Base-by-base conservation (phyloP, 2,329 filamentous ascomycete species). In the Fusarium napiforme region DNA sequence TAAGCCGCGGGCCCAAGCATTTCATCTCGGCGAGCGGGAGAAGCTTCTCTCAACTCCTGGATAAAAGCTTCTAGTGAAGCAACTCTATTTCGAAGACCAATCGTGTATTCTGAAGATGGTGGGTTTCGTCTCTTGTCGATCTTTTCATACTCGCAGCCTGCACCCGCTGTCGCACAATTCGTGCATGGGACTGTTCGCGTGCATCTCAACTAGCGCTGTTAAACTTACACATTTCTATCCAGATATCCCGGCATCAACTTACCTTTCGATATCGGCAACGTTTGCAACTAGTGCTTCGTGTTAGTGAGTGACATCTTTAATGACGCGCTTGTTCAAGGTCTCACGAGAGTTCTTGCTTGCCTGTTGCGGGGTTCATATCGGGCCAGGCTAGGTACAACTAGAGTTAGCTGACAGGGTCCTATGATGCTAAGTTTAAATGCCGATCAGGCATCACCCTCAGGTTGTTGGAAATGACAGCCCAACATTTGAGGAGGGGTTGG, bases 251-350 rank as follows among this genome's bases (percentile, higher is more conserved):
- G 1, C 15, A 14, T 34, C 0, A 32, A 30, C 18, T 60, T 23
- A 64, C 60, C 28, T 60, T 64, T 16, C 60, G 60, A 12, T 49
- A 60, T 16, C 60, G 43, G 11, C 60, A 64, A 28, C 60, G 60
- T 42, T 64, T 64, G 26, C 60, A 64, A 32, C 60, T 64, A 18
- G 7, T 7, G 11, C 1, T 28, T 50, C 8, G 9, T 23, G 36
- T 60, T 8, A 53, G 26, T 53, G 14, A 15, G 18, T 4, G 6
- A 30, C 19, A 3, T 8, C 14, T 26, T 23, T 26, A 8, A n/a
- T 12, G 5, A 18, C 12, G 21, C 12, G n/a, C 3, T 42, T 32
- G 32, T n/a, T 19, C 7, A 28, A 1, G 16, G 11, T 32, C 58
- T 60, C 16, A 60, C 58, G 58, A 60, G 36, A 60, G 46, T 34